Evolutionary conservation across 78 protist genomes (phyloP).

Genomic region (Emiliania huxleyi): DNA sequence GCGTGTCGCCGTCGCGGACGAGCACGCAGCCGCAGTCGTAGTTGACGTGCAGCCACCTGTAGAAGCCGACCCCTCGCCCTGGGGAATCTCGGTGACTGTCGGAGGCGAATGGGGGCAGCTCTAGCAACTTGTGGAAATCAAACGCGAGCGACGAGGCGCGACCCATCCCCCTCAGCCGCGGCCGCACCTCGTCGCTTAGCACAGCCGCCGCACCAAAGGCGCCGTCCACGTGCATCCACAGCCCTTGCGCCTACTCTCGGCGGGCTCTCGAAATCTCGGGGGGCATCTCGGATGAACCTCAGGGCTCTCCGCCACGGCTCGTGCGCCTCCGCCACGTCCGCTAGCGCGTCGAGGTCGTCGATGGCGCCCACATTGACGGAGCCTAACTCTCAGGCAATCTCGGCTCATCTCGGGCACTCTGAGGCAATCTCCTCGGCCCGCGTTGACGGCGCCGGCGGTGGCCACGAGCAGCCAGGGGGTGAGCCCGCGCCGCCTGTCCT

Average conservation of each 20-base stretch:
- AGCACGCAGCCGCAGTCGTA: neutral
- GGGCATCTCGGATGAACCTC: no score
- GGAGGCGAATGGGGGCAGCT: no score
- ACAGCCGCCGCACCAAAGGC: conserved; percentile 2
- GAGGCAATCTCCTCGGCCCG: no score
- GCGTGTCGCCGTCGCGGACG: neutral
- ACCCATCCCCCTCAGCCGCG: neutral
- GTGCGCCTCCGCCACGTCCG: neutral
- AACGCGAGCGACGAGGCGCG: conserved; percentile 2
- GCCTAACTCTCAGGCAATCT: no score
- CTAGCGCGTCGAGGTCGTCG: neutral
- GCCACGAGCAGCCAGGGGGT: neutral
- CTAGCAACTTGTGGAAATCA: conserved; percentile 31
- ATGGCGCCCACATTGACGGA: neutral
- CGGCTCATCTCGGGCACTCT: no score
- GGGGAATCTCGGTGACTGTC: no score
- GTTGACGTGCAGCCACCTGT: neutral
- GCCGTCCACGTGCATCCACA: conserved; percentile 37
- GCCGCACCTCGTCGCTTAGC: neutral
- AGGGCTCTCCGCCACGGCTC: no score
- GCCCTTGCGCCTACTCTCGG: no score
- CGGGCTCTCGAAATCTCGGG: no score
- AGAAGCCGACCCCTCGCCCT: no score
- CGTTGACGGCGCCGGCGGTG: neutral
- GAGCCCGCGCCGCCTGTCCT: neutral